Percentiles rank a stretch among this genome's conserved stretches.
phyloP scores from a whole-genome alignment of 2,329 filamentous ascomycete species.

The Xylariaceae sp. region DNA sequence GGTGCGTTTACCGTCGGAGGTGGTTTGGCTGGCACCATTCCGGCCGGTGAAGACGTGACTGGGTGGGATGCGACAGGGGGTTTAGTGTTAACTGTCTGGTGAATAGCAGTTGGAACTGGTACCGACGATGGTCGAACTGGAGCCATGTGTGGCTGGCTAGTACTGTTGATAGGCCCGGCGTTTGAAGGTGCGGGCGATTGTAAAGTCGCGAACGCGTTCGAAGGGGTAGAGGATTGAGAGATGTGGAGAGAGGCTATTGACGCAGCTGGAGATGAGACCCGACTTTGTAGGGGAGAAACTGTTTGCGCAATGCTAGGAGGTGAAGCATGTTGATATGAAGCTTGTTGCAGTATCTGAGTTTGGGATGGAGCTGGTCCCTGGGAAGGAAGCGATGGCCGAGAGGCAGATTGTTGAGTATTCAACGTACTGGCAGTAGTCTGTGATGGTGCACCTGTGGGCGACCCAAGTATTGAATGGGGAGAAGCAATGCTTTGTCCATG shows the following conservation, averaged over 20 bases:
- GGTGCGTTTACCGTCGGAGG: neutral
- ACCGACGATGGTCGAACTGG: slow-evolving; percentile 16
- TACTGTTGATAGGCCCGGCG: neutral
- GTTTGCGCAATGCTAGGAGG: slow-evolving; percentile 15
- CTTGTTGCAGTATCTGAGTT: slow-evolving; percentile 5
- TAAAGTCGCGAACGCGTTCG: slow-evolving; percentile 12
- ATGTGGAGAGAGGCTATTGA: slow-evolving; percentile 28
- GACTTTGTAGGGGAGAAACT: slow-evolving; percentile 28
- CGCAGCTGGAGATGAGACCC: slow-evolving; percentile 28
- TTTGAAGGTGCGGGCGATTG: slow-evolving; percentile 7
- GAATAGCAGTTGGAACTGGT: slow-evolving; percentile 1
- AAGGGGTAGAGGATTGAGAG: slow-evolving; percentile 25
- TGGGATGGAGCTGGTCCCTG: slow-evolving; percentile 1
- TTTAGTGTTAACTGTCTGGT: slow-evolving; percentile 4
- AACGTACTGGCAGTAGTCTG: slow-evolving; percentile 4
- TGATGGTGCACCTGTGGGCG: slow-evolving; percentile 5
- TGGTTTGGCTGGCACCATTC: neutral
- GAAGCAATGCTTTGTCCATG: neutral
- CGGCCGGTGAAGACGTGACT: slow-evolving; percentile 3
- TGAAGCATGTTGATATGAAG: slow-evolving; percentile 18
- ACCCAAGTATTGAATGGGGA: slow-evolving; percentile 5
- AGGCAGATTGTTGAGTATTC: slow-evolving; percentile 8
- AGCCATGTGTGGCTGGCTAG: slow-evolving; percentile 13
- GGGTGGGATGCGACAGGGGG: neutral
- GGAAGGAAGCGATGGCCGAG: slow-evolving; percentile 5